These are phyloP conservation scores for Claviceps humidiphila DNA, from an alignment of 2,329 filamentous ascomycete species.

Conservation along the genomic window DNA sequence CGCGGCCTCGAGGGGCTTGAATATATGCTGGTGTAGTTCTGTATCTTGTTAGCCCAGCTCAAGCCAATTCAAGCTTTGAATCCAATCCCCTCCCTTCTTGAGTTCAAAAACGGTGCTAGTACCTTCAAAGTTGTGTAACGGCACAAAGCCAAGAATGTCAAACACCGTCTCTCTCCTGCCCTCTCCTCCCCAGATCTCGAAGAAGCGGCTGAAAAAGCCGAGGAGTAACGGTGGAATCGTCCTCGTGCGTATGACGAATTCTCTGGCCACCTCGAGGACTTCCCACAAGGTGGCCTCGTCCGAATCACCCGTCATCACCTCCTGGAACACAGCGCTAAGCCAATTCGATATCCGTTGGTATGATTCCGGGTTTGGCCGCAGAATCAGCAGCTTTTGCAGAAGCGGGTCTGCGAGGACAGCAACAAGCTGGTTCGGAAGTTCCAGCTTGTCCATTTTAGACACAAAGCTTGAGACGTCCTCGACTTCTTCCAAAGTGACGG, in stretches of 20 bases:
- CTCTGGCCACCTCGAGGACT: conserved; percentile 40
- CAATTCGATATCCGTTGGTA: conserved; percentile 43
- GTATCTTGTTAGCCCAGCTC: background rate
- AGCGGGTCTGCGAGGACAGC: conserved; percentile 64
- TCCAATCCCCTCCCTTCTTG: background rate
- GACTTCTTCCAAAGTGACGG: conserved; percentile 63
- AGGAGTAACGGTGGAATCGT: conserved; percentile 35
- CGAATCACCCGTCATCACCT: conserved; percentile 38
- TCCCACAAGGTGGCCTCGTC: conserved; percentile 36
- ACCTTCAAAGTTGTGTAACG: conserved; percentile 45
- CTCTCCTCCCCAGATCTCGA: conserved; percentile 49
- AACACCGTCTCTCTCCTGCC: conserved; percentile 41
- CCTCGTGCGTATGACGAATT: conserved; percentile 44
- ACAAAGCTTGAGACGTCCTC: conserved; percentile 58
- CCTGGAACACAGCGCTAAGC: conserved; percentile 42
- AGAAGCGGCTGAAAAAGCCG: conserved; percentile 36
- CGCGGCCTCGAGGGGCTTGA: conserved; percentile 37
- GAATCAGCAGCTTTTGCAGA: conserved; percentile 62
- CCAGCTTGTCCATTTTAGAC: conserved; percentile 60
- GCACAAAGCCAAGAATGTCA: conserved; percentile 41
- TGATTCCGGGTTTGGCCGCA: conserved; percentile 42
- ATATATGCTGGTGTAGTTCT: conserved; percentile 39
- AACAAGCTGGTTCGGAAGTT: conserved; percentile 69
- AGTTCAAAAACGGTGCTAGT: background rate
- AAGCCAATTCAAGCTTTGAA: too few species aligned